A percentile compares a stretch with the other conserved stretches of the same genome.
Conservation (phyloP, 345 rosid species). For the Brassica nigra region DNA sequence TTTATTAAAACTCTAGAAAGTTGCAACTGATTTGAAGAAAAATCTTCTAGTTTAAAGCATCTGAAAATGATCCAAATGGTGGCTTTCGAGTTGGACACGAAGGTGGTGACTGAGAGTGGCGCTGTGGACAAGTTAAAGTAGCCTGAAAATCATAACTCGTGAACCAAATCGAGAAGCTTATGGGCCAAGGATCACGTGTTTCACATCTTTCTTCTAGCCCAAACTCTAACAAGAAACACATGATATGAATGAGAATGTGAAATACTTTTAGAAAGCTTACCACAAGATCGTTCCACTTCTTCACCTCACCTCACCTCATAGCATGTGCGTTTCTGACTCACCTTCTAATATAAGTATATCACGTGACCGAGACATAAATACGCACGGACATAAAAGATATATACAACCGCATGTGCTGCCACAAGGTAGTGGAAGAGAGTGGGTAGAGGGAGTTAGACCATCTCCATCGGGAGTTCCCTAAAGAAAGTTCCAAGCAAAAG, state of each 20-base stretch:
- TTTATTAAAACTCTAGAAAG: constrained; percentile 39
- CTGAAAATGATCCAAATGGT: neutral
- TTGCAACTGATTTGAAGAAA: constrained; percentile 51
- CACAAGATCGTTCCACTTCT: constrained; percentile 16
- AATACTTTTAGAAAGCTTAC: neutral
- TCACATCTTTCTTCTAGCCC: neutral
- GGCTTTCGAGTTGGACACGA: neutral
- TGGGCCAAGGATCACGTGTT: neutral
- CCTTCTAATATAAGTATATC: constrained; percentile 7
- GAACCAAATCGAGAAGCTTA: neutral
- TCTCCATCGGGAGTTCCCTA: neutral
- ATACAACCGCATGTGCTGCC: constrained; percentile 33
- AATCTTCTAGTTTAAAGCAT: neutral
- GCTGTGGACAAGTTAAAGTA: neutral
- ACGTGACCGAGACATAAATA: constrained; percentile 30
- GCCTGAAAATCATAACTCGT: neutral
- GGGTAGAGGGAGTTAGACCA: neutral
- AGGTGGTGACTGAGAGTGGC: neutral
- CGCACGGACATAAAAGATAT: constrained; percentile 10
- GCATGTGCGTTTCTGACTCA: constrained; percentile 20
- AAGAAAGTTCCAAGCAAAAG: neutral
- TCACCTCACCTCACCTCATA: constrained; percentile 1
- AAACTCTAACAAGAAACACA: neutral
- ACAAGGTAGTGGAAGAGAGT: constrained; percentile 20
- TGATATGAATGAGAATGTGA: neutral